These are phyloP conservation scores for Suillus placidus DNA, from an alignment of 768 basidiomycete genomes.

Conservation along the genomic window DNA sequence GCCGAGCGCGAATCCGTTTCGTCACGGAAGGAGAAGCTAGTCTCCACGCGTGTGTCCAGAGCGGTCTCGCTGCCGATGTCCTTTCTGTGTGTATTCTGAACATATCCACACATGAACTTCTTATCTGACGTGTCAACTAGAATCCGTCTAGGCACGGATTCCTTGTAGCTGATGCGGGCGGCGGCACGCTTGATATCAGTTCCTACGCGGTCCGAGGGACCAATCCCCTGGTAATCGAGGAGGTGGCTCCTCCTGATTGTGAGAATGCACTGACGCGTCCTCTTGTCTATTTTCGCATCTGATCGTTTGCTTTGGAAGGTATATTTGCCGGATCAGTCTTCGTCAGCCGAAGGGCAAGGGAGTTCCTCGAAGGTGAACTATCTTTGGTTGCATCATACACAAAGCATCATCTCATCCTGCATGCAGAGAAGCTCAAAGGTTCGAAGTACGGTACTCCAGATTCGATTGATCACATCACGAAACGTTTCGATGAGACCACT, in stretches of 20 bases:
- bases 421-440: constrained; percentile 66
- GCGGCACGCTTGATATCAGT: constrained; percentile 80
- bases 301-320: constrained; percentile 41
- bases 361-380: constrained; percentile 64
- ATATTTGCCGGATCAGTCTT: constrained; percentile 85
- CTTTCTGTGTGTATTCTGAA: constrained; percentile 54
- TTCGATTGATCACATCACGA: constrained; percentile 77
- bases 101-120: constrained; percentile 5
- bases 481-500: constrained; percentile 81
- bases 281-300: constrained; percentile 4
- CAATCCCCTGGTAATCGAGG: constrained; percentile 74
- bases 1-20: constrained; percentile 72
- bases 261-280: constrained; percentile 26
- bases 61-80: constrained; percentile 76
- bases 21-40: constrained; percentile 87
- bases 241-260: constrained; percentile 85
- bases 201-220: constrained; percentile 76
- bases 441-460: constrained; percentile 75
- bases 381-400: constrained; percentile 8
- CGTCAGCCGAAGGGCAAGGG: constrained; percentile 73
- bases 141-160: constrained; percentile 77
- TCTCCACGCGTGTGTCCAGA: constrained; percentile 78
- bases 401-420: constrained; percentile 13
- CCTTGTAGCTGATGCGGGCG: constrained; percentile 79
- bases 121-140: constrained; percentile 37